phyloP scores from a whole-genome alignment of 2,329 filamentous ascomycete species.

The Neofusicoccum kwambonambiense region DNA sequence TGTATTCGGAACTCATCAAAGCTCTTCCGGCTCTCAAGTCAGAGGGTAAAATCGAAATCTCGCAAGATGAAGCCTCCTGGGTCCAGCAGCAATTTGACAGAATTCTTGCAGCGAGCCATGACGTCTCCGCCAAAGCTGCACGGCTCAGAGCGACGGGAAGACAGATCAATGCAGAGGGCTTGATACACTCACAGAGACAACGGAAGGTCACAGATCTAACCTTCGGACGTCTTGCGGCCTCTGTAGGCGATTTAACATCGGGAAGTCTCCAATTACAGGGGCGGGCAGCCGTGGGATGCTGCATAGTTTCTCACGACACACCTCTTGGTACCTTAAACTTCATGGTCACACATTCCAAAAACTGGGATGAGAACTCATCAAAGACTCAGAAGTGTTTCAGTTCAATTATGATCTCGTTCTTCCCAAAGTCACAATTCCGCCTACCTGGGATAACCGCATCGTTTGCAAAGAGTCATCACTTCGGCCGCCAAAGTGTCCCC shows the following conservation, averaged over 20 bases:
- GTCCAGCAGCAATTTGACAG: neutral
- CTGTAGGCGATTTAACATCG: too few species aligned
- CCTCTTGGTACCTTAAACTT: neutral
- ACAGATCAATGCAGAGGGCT: neutral
- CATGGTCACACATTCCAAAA: neutral
- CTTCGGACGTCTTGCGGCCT: too few species aligned
- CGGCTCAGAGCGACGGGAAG: neutral
- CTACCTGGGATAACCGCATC: neutral
- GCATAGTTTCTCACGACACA: neutral
- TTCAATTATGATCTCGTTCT: neutral
- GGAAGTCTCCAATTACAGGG: neutral
- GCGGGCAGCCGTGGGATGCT: neutral
- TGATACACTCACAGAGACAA: neutral
- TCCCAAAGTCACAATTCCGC: neutral
- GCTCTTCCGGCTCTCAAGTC: neutral
- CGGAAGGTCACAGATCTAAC: neutral
- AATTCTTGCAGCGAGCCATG: neutral
- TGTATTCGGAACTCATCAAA: neutral
- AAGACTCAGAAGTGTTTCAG: neutral
- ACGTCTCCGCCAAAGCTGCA: neutral
- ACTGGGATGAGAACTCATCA: fast-evolving
- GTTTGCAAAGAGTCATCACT: neutral
- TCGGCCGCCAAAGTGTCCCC: neutral
- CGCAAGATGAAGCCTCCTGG: neutral
- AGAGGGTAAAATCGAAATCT: neutral